Base-by-base conservation (phyloP, 1,284 basidiomycete species). In the Cerioporus squamosus region DNA sequence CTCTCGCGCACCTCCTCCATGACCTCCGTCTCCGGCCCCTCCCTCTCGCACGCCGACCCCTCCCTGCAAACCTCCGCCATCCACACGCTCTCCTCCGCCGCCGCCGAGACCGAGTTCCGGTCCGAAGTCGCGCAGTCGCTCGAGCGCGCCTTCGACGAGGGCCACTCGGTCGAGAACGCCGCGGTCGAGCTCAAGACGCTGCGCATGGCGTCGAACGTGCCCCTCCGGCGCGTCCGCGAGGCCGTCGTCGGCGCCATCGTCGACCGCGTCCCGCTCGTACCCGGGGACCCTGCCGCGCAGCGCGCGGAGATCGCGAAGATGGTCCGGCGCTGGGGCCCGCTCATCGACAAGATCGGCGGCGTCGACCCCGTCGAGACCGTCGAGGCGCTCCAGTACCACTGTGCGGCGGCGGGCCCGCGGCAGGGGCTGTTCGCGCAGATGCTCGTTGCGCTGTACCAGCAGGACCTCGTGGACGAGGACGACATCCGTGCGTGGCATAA, bases 151-250 rank as follows among this genome's bases (percentile, higher is more conserved):
- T 95, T 95, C 72, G 81, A 86, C n/a, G 95, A 97, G 74, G 87
- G 84, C 1, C 95, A 97, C 76, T 91, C 90, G 5, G 86, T 95
- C 51, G 94, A 96, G 68, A 94, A 97, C 74, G 94, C 94, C 1
- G 83, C 93, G 0, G 93, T 97, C 66, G 94, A 97, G 71, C 83
- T 97, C 65, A 97, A 96, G 79, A 97, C 94, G 51, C 82, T 97
- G 53, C 88, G 95, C 46, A 97, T 97, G 95, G 93, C 94, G 43
- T 91, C 87, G 65, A 97, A 97, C 70, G 95, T 96, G 45, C 83
- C 91, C 4, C 81, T 95, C 24, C 79, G 80, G 18, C 82, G 86
- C 60, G 94, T 97, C 46, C 82, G 90, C 52, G 88, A 90, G 71
- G 88, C 88, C 15, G 93, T 95, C 26, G 81, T 96, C 33, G 81